phyloP scores from a whole-genome alignment of 2,329 filamentous ascomycete genomes.

The Ophiostoma pallidulum region DNA sequence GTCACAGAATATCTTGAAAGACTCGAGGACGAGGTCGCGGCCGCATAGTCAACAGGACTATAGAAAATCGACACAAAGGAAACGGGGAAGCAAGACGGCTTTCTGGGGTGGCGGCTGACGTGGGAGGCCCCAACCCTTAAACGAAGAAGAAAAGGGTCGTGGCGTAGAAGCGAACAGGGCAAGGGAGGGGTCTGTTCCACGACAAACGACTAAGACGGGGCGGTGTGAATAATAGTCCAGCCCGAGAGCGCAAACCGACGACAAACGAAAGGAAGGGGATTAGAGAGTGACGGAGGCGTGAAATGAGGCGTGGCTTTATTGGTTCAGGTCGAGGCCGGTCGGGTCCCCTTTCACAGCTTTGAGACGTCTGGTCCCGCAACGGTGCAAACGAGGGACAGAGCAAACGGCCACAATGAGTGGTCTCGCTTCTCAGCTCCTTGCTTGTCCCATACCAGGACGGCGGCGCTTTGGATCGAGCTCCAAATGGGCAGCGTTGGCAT shows the following conservation, averaged over 20 bases:
- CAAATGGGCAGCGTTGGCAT: no score
- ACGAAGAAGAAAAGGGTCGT: not conserved
- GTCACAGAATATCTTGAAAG: not conserved
- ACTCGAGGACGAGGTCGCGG: not conserved
- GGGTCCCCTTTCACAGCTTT: not conserved
- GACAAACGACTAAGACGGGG: conserved; percentile 7
- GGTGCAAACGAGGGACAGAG: not conserved
- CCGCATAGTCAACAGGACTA: not conserved
- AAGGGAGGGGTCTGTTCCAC: not conserved
- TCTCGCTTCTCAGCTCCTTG: not conserved
- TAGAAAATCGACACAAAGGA: not conserved
- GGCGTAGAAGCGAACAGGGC: not conserved
- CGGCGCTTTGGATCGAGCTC: no score
- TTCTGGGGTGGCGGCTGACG: not conserved
- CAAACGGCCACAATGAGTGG: not conserved
- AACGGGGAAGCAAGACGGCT: not conserved
- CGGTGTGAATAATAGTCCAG: conserved; percentile 9
- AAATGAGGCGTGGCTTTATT: not conserved
- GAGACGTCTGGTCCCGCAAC: not conserved
- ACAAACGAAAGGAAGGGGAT: not conserved
- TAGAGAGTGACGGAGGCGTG: not conserved
- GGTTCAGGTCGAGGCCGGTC: not conserved
- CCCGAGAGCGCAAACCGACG: not conserved
- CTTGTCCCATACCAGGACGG: no score
- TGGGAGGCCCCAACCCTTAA: not conserved